phyloP scores from a whole-genome alignment of 2,329 filamentous ascomycete genomes.

The Sporothrix sp. region DNA sequence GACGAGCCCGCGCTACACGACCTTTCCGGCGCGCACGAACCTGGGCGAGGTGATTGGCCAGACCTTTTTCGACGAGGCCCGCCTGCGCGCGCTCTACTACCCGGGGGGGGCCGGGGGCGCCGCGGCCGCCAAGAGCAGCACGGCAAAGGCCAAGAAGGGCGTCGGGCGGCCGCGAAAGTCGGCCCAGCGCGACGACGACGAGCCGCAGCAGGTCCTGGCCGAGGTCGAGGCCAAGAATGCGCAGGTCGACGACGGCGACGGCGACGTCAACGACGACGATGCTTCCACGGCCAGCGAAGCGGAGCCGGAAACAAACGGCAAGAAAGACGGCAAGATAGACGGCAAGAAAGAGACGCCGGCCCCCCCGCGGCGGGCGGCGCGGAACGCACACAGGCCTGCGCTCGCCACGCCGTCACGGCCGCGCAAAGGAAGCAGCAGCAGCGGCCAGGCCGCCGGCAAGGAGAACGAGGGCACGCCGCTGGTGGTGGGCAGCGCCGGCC shows the following conservation, averaged over 20 bases:
- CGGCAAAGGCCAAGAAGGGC: constrained; percentile 28
- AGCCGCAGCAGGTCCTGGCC: constrained; percentile 3
- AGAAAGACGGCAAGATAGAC: neutral
- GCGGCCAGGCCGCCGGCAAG: constrained; percentile 47
- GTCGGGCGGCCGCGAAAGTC: constrained; percentile 1
- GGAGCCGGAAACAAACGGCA: neutral
- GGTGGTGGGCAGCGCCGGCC: constrained; percentile 55
- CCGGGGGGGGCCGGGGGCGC: constrained; percentile 38
- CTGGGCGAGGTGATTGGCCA: constrained; percentile 87
- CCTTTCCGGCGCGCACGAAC: constrained; percentile 84
- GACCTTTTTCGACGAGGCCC: constrained; percentile 61
- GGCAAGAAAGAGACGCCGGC: too few relatives aligned
- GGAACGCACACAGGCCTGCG: constrained; percentile 23
- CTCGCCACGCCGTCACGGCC: constrained; percentile 29
- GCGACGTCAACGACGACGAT: constrained; percentile 10
- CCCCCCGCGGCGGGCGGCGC: constrained; percentile 5
- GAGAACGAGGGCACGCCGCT: constrained; percentile 72
- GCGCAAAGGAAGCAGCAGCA: too few relatives aligned
- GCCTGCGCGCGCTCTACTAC: constrained; percentile 57
- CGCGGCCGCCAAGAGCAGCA: constrained; percentile 34
- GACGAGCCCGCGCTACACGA: constrained; percentile 65
- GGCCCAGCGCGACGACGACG: neutral
- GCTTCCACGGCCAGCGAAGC: constrained; percentile 14
- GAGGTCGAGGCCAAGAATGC: constrained; percentile 2
- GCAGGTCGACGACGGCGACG: constrained; percentile 5